These are phyloP conservation scores for Crotalaria pallida DNA, from an alignment of 306 rosid species.

Conservation along the genomic window DNA sequence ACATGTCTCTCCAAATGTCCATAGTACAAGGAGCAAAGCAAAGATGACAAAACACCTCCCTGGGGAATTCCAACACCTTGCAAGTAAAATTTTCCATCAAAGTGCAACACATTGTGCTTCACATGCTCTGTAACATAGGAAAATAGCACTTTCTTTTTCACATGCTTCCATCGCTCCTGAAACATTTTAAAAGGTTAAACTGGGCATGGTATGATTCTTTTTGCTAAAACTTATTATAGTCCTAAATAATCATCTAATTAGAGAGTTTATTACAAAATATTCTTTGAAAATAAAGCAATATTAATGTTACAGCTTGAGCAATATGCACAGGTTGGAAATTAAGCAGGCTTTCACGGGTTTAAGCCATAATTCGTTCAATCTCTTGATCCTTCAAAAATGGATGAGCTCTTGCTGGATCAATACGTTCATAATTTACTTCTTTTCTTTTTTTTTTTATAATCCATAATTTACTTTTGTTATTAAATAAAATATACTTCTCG, in stretches of 20 bases:
- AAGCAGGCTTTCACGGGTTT: background rate
- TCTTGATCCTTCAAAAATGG: background rate
- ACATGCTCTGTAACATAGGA: constrained; percentile 52
- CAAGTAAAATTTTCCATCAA: constrained; percentile 65
- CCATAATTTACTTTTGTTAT: no score
- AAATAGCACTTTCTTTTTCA: constrained; percentile 41
- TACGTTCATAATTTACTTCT: background rate
- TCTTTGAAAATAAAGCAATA: constrained; percentile 6
- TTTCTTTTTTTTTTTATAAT: no score
- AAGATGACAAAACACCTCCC: constrained; percentile 81
- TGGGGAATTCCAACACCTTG: constrained; percentile 85
- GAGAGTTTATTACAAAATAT: background rate
- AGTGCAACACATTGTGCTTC: constrained; percentile 67
- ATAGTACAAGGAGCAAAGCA: constrained; percentile 77
- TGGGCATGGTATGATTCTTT: background rate
- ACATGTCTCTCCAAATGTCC: constrained; percentile 70
- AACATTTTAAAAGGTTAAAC: constrained; percentile 12
- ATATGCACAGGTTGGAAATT: background rate
- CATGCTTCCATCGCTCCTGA: constrained; percentile 40
- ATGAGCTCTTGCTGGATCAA: background rate
- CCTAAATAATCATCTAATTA: background rate
- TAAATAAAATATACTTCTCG: background rate
- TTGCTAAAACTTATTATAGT: background rate
- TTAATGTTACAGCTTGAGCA: background rate
- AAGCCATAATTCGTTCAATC: background rate